These are phyloP conservation scores for Solanum chiquidenum DNA, from an alignment of 257 asterid genomes.

Conservation along the genomic window DNA sequence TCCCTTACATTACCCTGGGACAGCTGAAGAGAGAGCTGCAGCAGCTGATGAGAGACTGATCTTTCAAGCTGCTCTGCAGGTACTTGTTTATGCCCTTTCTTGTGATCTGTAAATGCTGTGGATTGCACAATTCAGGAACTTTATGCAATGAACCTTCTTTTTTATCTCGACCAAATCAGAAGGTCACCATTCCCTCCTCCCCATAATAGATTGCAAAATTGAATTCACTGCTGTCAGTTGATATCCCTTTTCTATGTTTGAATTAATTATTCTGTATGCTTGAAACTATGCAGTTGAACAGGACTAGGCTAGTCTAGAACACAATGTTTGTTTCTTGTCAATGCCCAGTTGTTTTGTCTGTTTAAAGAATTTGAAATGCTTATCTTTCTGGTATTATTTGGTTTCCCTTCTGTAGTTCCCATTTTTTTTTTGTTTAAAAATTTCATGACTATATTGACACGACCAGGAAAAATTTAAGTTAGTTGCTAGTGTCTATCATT, in stretches of 20 bases:
- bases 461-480: neutral
- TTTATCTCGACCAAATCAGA: neutral
- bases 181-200: neutral
- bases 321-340: neutral
- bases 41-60: constrained; percentile 89
- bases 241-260: neutral
- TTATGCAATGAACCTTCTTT: neutral
- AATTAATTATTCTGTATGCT: neutral
- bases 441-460: neutral
- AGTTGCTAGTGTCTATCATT: neutral
- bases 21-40: constrained; percentile 56
- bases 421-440: neutral
- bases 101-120: neutral
- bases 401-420: neutral
- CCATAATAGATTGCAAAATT: neutral
- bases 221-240: neutral
- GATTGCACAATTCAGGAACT: neutral
- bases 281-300: neutral
- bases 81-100: constrained; percentile 14
- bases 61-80: constrained; percentile 95
- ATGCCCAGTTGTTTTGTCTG: neutral
- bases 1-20: constrained; percentile 37
- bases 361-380: neutral
- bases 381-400: neutral
- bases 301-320: neutral